phyloP scores from a whole-genome alignment of 2,329 filamentous ascomycete species.

The Trichoderma sp. region DNA sequence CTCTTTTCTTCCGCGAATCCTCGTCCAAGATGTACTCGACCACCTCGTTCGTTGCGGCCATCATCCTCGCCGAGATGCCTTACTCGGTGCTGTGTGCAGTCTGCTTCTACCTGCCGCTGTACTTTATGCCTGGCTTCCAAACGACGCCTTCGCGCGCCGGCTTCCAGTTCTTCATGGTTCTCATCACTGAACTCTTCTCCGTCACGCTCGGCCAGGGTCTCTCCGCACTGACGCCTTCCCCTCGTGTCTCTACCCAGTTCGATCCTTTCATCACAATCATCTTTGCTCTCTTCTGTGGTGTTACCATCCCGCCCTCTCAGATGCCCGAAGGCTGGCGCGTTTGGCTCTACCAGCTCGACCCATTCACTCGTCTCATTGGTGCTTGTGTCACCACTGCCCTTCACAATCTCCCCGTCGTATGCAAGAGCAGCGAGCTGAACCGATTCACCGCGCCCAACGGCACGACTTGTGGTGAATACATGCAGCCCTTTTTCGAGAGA shows the following conservation, averaged over 20 bases:
- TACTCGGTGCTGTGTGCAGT: constrained; percentile 81
- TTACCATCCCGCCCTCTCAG: constrained; percentile 75
- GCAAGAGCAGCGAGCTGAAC: constrained; percentile 63
- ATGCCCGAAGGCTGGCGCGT: constrained; percentile 78
- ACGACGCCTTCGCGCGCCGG: constrained; percentile 65
- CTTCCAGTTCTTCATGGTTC: constrained; percentile 83
- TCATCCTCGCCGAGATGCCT: constrained; percentile 82
- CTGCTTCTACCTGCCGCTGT: constrained; percentile 77
- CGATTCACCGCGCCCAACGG: constrained; percentile 66
- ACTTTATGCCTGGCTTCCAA: constrained; percentile 80
- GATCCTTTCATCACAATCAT: constrained; percentile 83
- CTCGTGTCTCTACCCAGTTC: constrained; percentile 76
- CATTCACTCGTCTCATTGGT: constrained; percentile 78
- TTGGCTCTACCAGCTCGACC: constrained; percentile 82
- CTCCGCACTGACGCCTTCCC: constrained; percentile 73
- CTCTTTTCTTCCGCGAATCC: constrained; percentile 84
- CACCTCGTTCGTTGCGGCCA: constrained; percentile 73
- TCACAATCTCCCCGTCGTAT: constrained; percentile 64
- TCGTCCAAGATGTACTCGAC: constrained; percentile 84
- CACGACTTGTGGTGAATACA: constrained; percentile 73
- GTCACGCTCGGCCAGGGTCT: constrained; percentile 78
- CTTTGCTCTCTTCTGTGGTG: constrained; percentile 84
- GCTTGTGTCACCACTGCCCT: constrained; percentile 80
- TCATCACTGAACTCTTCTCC: constrained; percentile 82
- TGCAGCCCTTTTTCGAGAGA: constrained; percentile 66